Evolutionary conservation across 495 filamentous ascomycete species (phyloP), one percentile per base, ranked within the genome.

Genomic region (Lasiosphaeria ovina): DNA sequence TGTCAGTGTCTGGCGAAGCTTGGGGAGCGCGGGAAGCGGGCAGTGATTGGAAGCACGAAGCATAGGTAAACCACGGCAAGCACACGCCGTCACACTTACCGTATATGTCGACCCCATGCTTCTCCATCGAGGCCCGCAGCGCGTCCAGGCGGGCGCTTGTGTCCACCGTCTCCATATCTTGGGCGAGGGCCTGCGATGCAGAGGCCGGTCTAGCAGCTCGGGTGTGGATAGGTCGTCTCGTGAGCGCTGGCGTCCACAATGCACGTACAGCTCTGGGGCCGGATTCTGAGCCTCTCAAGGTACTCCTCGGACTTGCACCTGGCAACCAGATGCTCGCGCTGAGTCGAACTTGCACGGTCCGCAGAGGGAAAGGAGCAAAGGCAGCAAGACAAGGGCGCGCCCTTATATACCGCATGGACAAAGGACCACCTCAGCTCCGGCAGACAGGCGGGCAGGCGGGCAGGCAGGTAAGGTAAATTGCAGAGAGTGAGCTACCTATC

Each of bases 81-180:
- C 49, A 4, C 17, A 33, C 49, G 59, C 47, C 34, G 35, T 36
- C n/a, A 40, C 31, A 63, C 83, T 76, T 89, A 98, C 95, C 89
- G 78, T 99, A 99, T 58, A 98, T 81, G 75, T 98, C 93, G 47
- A 99, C 81, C 58, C 91, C 87, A 66, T 88, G 77, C 73, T 91
- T 79, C 76, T 86, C 88, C 95, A 99, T 99, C 68, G 97, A 79
- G 69, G 89, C 79, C 69, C 95, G 84, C 66, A 99, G 80, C 70
- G 82, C 79, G 61, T 84, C 72, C 63, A 99, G 82, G 60, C 93
- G 89, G 56, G 85, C 79, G 52, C 85, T 87, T 17, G 93, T 96
- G 75, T 95, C 78, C 62, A 97, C 89, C 44, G 84, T 87, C 71
- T 84, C 90, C 91, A 97, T 97, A 14, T 90, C 84, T 77, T 80